Conservation (phyloP, 192 early-diverging fungal species). For the Gryganskiella cystojenkinii region DNA sequence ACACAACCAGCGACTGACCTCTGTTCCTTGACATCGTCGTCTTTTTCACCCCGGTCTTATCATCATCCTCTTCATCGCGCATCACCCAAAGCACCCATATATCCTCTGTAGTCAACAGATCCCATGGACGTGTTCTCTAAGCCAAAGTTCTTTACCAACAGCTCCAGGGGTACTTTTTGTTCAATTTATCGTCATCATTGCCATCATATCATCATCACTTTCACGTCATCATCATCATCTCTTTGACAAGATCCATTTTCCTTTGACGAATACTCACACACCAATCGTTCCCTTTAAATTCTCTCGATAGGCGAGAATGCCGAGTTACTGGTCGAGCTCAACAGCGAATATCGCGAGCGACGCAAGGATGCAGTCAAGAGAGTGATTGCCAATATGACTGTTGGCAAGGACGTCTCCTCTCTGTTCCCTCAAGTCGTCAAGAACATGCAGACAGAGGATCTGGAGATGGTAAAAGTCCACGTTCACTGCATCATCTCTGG, state of each 20-base stretch:
- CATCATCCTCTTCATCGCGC: too few species aligned
- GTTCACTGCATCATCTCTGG: not conserved
- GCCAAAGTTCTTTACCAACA: slow-evolving; percentile 82
- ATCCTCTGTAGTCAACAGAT: too few species aligned
- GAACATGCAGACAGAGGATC: slow-evolving; percentile 99
- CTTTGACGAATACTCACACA: too few species aligned
- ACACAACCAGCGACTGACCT: too few species aligned
- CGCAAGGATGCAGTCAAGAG: slow-evolving; percentile 98
- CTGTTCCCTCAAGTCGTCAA: slow-evolving; percentile 98
- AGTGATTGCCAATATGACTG: slow-evolving; percentile 99
- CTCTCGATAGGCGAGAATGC: slow-evolving; percentile 88
- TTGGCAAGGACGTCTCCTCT: slow-evolving; percentile 96
- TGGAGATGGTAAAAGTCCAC: slow-evolving; percentile 67
- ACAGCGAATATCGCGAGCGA: slow-evolving; percentile 95
- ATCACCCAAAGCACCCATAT: too few species aligned
- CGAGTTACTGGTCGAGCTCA: slow-evolving; percentile 96
- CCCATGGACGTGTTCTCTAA: slow-evolving; percentile 41
- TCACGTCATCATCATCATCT: not conserved
- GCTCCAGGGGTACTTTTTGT: slow-evolving; percentile 70
- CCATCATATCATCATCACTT: not conserved
- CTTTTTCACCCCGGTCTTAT: too few species aligned
- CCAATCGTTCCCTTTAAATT: too few species aligned
- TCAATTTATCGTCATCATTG: not conserved
- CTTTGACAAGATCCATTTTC: too few species aligned
- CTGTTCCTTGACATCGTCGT: too few species aligned